Conservation (phyloP, 192 early-diverging fungal genomes). For the Entrophospora sp. region DNA sequence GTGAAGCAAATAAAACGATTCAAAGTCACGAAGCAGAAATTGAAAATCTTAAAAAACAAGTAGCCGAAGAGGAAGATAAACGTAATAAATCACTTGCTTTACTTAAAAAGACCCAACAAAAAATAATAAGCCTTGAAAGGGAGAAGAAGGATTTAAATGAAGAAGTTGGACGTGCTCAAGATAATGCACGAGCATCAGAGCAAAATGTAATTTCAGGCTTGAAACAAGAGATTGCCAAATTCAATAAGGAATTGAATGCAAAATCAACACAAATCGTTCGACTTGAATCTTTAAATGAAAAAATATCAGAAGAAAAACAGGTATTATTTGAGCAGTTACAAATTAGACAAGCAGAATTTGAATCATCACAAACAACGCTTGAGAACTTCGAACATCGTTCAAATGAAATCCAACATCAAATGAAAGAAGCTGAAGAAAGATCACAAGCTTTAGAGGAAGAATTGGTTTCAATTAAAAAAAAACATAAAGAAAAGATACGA, state of each 20-base stretch:
- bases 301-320: conserved; percentile 37
- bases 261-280: conserved; percentile 30
- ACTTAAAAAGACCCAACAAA: conserved; percentile 40
- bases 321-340: conserved; percentile 47
- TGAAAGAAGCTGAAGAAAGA: conserved; percentile 43
- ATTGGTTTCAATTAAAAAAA: conserved; percentile 25
- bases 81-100: conserved; percentile 34
- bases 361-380: conserved; percentile 46
- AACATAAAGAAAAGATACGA: conserved; percentile 26
- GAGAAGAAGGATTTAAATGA: conserved; percentile 38
- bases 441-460: conserved; percentile 45
- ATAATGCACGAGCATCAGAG: conserved; percentile 21
- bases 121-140: conserved; percentile 43
- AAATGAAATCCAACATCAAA: conserved; percentile 34
- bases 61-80: conserved; percentile 39
- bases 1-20: conserved; percentile 36
- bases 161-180: conserved; percentile 29
- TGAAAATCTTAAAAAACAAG: conserved; percentile 25
- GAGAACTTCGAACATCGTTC: conserved; percentile 49
- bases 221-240: conserved; percentile 17
- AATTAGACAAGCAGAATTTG: conserved; percentile 50
- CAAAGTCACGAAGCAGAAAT: conserved; percentile 40
- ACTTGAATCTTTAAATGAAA: conserved; percentile 33
- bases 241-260: conserved; percentile 18
- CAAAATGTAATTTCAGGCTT: conserved; percentile 24